phyloP scores from a whole-genome alignment of 1,284 basidiomycete genomes.

The Vanrija humicola region DNA sequence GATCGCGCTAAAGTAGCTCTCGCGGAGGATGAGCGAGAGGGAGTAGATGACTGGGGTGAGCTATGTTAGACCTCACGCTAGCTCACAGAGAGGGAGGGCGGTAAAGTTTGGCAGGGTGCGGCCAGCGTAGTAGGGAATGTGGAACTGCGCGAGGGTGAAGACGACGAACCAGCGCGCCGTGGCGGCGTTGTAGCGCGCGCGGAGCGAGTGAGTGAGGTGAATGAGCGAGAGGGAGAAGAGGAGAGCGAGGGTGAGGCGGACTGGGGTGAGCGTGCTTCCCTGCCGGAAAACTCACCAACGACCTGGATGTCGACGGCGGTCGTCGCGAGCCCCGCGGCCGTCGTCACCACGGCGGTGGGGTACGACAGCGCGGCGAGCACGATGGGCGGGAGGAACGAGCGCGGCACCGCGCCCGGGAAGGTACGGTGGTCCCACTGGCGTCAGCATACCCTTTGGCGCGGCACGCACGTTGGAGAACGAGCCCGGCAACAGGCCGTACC shows the following conservation, averaged over 20 bases:
- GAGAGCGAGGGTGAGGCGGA: slow-evolving; percentile 68
- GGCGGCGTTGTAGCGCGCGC: slow-evolving; percentile 59
- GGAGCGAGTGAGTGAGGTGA: slow-evolving; percentile 62
- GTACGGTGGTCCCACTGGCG: slow-evolving; percentile 79
- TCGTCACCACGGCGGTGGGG: slow-evolving; percentile 20
- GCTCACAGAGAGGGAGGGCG: slow-evolving; percentile 58
- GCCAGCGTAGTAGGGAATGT: slow-evolving; percentile 87
- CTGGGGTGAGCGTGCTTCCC: slow-evolving; percentile 49
- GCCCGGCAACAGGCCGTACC: slow-evolving; percentile 56
- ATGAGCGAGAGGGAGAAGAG: slow-evolving; percentile 61
- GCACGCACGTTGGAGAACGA: slow-evolving; percentile 11
- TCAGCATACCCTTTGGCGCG: not conserved
- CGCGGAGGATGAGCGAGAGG: slow-evolving; percentile 25
- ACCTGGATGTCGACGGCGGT: slow-evolving; percentile 58
- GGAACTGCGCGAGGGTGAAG: slow-evolving; percentile 77
- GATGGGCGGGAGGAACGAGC: slow-evolving; percentile 68
- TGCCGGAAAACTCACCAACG: slow-evolving; percentile 52
- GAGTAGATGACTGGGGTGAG: slow-evolving; percentile 23
- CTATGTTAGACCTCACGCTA: slow-evolving; percentile 40
- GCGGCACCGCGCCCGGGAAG: slow-evolving; percentile 85
- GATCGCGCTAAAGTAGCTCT: slow-evolving; percentile 35
- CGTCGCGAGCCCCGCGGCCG: not conserved
- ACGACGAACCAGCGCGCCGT: slow-evolving; percentile 63
- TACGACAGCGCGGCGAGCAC: slow-evolving; percentile 30
- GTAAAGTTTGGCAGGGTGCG: slow-evolving; percentile 93